These are phyloP conservation scores for Kodamaea hsintzibuensis DNA, from an alignment of 805 yeast genomes.

Conservation along the genomic window DNA sequence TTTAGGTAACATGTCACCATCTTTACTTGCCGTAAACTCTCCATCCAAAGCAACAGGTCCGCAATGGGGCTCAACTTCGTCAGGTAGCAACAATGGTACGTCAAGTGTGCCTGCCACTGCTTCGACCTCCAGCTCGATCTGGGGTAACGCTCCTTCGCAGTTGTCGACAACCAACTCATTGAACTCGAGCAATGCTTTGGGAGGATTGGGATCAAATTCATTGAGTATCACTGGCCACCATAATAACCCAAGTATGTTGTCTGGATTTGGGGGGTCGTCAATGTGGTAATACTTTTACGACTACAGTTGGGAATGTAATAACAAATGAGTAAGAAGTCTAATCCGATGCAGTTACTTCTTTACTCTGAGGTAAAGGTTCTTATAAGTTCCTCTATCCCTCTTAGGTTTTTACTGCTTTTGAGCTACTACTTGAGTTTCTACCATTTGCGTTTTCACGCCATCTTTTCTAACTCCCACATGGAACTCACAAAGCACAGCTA, in stretches of 20 bases:
- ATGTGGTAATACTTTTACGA: constrained; percentile 18
- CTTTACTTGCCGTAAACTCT: constrained; percentile 8
- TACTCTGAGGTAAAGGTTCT: too few species aligned
- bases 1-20: constrained; percentile 13
- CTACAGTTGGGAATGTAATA: too few species aligned
- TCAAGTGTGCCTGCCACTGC: constrained; percentile 11
- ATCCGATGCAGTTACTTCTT: too few species aligned
- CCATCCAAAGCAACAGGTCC: constrained; percentile 6
- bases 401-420: too few species aligned
- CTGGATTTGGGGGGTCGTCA: constrained; percentile 19
- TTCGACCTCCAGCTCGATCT: constrained; percentile 19
- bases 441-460: too few species aligned
- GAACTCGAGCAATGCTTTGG: constrained; percentile 7
- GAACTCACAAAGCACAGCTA: background rate
- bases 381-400: too few species aligned
- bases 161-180: constrained; percentile 9
- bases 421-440: too few species aligned
- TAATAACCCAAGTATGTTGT: constrained; percentile 9
- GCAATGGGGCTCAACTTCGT: constrained; percentile 14
- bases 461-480: too few species aligned
- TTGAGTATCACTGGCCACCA: constrained; percentile 4
- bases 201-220: constrained; percentile 2
- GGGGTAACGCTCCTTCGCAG: constrained; percentile 21
- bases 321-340: too few species aligned
- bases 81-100: constrained; percentile 6